Percentiles rank a stretch among this genome's conserved stretches.
Conservation (phyloP, 2,329 filamentous ascomycete genomes). For the Aspergillus sojae region DNA sequence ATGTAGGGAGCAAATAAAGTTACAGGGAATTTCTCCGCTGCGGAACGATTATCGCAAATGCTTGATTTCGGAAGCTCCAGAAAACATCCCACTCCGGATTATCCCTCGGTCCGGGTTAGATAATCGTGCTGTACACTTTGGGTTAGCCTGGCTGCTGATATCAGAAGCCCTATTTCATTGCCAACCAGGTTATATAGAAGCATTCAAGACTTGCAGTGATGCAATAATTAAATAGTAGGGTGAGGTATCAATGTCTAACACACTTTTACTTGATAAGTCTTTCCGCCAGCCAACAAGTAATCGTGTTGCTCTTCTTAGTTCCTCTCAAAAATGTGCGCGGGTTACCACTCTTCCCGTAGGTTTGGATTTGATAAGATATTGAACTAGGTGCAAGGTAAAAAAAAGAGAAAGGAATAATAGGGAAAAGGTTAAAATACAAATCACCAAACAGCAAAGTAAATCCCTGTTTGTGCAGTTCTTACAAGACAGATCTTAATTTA, state of each 20-base stretch:
- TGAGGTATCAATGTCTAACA: not conserved
- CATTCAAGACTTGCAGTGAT: not conserved
- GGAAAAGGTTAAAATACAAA: not conserved
- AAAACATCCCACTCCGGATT: slow-evolving; percentile 15
- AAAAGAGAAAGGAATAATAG: too few relatives aligned
- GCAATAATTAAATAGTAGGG: not conserved
- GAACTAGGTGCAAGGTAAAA: too few relatives aligned
- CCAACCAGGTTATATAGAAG: not conserved
- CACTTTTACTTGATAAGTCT: not conserved
- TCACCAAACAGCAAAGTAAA: not conserved
- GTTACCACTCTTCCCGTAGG: not conserved
- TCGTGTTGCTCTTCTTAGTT: not conserved
- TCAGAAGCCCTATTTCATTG: not conserved
- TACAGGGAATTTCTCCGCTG: slow-evolving; percentile 9
- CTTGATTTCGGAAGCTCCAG: slow-evolving; percentile 1
- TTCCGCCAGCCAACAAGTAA: not conserved
- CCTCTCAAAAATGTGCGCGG: not conserved
- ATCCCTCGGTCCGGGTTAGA: slow-evolving; percentile 10
- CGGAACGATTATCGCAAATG: slow-evolving; percentile 4
- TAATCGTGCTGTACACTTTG: not conserved
- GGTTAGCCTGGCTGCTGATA: not conserved
- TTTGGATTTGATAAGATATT: not conserved
- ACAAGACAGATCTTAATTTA: not conserved
- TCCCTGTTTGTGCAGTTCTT: rapidly evolving
- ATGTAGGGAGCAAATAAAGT: not conserved